Evolutionary conservation across 345 rosid genomes (phyloP).

Genomic region (Syzygium aromaticum): DNA sequence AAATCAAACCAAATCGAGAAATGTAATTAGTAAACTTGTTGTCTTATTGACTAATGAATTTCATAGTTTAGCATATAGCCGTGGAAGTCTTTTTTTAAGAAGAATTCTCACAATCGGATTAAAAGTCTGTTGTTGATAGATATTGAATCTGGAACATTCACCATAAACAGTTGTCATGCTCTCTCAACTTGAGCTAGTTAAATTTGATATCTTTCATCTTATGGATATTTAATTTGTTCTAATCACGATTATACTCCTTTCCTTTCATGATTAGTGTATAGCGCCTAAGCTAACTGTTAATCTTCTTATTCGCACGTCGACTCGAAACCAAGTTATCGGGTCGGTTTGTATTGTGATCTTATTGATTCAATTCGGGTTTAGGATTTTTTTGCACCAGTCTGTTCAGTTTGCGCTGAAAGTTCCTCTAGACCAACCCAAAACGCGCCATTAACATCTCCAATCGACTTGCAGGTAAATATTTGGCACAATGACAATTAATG

Average conservation of each 20-base stretch:
- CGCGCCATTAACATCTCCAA: not conserved
- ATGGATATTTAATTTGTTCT: not conserved
- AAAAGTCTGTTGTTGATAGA: not conserved
- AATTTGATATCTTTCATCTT: not conserved
- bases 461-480: not conserved
- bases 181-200: not conserved
- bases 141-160: not conserved
- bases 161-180: not conserved
- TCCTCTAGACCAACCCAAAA: not conserved
- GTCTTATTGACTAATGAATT: not conserved
- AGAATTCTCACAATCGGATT: not conserved
- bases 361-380: not conserved
- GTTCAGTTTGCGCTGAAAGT: not conserved
- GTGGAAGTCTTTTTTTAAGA: not conserved
- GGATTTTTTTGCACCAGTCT: not conserved
- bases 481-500: not conserved
- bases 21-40: not conserved
- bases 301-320: not conserved
- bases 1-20: not conserved
- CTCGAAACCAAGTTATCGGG: not conserved
- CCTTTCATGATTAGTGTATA: not conserved
- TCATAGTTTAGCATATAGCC: not conserved
- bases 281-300: not conserved
- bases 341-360: not conserved
- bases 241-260: not conserved